These are phyloP conservation scores for Crataegus laevigata DNA, from an alignment of 306 rosid genomes.

Conservation along the genomic window DNA sequence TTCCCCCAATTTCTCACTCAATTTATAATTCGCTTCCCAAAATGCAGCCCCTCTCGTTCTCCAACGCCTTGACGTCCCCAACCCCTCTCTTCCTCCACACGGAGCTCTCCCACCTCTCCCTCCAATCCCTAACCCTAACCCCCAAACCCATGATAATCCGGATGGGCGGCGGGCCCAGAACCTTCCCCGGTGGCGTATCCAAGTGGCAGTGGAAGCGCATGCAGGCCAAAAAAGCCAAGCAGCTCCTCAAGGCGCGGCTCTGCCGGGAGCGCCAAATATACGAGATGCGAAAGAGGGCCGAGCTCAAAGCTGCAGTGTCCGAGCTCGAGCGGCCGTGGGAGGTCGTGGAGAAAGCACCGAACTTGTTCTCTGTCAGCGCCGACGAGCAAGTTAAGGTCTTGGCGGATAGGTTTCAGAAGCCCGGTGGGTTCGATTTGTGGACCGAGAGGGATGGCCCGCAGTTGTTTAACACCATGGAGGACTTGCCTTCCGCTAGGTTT, in stretches of 20 bases:
- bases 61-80: conserved; percentile 25
- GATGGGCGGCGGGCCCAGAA: conserved; percentile 98
- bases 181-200: conserved; percentile 86
- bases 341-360: conserved; percentile 63
- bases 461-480: conserved; percentile 65
- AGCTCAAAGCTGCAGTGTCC: conserved; percentile 76
- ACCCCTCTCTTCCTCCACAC: conserved; percentile 28
- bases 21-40: not conserved
- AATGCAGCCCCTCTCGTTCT: conserved; percentile 32
- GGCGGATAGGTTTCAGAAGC: conserved; percentile 82
- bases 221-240: conserved; percentile 85
- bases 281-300: conserved; percentile 96
- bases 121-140: not conserved
- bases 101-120: conserved; percentile 14
- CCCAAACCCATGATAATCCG: conserved; percentile 46
- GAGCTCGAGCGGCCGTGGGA: conserved; percentile 97
- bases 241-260: conserved; percentile 77
- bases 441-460: conserved; percentile 74
- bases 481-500: conserved; percentile 80
- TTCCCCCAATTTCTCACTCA: not conserved
- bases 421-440: conserved; percentile 92
- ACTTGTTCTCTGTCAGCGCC: conserved; percentile 60
- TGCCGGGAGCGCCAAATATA: conserved; percentile 82
- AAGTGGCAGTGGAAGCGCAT: conserved; percentile 98
- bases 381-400: conserved; percentile 89